Evolutionary conservation across 192 early-diverging fungal genomes (phyloP).

Genomic region (Entomortierella lignicola): DNA sequence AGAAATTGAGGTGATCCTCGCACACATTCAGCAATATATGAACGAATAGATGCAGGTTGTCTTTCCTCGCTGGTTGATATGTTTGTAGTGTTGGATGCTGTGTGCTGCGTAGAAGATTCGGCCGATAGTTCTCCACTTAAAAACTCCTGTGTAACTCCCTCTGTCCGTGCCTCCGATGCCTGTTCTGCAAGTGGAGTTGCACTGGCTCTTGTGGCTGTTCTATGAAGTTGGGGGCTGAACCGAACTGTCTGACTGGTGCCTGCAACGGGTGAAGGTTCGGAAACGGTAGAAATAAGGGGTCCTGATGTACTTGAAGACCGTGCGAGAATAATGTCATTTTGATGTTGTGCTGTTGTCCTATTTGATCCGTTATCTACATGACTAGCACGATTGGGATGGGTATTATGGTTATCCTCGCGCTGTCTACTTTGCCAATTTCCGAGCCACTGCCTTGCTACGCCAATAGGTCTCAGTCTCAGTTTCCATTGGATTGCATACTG

Average conservation of each 20-base stretch:
- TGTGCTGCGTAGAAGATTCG: no score
- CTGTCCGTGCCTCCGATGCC: no score
- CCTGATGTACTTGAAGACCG: no score
- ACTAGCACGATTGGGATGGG: not conserved
- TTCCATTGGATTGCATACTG: slow-evolving; percentile 50
- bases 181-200: no score
- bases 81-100: no score
- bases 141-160: no score
- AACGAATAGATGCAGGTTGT: not conserved
- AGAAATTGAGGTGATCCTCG: not conserved
- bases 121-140: no score
- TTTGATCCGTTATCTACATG: no score
- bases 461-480: slow-evolving; percentile 18
- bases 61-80: not conserved
- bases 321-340: no score
- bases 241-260: not conserved
- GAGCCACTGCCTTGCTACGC: slow-evolving; percentile 17
- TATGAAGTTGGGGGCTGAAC: not conserved
- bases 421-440: not conserved
- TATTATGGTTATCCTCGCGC: not conserved
- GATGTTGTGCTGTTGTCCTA: no score
- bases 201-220: not conserved
- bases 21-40: not conserved
- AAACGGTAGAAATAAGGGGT: not conserved
- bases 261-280: not conserved